These are phyloP conservation scores for Draba incana DNA, from an alignment of 345 rosid genomes.

Conservation along the genomic window DNA sequence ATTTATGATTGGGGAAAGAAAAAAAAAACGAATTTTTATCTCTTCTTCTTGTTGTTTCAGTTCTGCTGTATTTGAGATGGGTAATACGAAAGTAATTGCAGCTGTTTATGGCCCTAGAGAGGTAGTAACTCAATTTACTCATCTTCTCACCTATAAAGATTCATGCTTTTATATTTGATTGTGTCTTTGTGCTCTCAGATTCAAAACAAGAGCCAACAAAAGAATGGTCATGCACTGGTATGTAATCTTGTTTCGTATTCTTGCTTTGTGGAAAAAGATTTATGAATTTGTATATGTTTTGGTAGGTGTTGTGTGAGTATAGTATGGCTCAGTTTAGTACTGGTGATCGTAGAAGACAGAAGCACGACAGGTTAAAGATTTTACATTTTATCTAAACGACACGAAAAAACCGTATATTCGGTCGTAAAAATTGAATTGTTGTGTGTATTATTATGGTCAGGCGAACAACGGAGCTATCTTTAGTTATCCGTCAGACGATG, in stretches of 20 bases:
- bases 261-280: not conserved
- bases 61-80: slow-evolving; percentile 95
- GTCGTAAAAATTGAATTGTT: not conserved
- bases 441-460: slow-evolving; percentile 45
- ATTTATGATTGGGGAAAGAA: not conserved
- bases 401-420: not conserved
- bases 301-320: slow-evolving; percentile 86
- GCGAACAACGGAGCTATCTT: slow-evolving; percentile 94
- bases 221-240: slow-evolving; percentile 75
- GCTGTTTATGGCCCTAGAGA: slow-evolving; percentile 97
- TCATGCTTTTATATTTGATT: slow-evolving; percentile 11
- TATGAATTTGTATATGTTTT: not conserved
- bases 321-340: slow-evolving; percentile 97
- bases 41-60: slow-evolving; percentile 35
- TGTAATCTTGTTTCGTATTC: slow-evolving; percentile 4
- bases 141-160: not conserved
- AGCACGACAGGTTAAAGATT: slow-evolving; percentile 67
- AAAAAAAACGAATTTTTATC: slow-evolving; percentile 3
- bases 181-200: slow-evolving; percentile 47
- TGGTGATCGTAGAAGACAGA: slow-evolving; percentile 90
- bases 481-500: slow-evolving; percentile 93
- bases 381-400: slow-evolving; percentile 1
- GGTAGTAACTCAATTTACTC: slow-evolving; percentile 46
- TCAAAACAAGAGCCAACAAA: slow-evolving; percentile 77
- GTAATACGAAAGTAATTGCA: slow-evolving; percentile 92